Conservation (phyloP, 352 stramenopile genomes). For the Globisporangium lucens region DNA sequence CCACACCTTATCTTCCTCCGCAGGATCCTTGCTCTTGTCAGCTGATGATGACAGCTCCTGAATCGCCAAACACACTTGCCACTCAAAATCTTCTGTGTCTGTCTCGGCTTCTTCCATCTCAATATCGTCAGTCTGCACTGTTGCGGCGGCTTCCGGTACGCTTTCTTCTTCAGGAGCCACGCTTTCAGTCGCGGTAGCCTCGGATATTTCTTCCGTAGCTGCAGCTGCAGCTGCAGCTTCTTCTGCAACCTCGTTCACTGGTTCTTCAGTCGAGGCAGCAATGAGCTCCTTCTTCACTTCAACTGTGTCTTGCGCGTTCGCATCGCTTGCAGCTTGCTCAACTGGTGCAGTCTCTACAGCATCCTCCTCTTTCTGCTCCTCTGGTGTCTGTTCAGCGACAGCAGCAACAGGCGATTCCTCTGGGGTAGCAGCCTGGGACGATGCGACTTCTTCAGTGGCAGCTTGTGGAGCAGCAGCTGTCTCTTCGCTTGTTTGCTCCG, state of each 20-base stretch:
- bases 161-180: slow-evolving; percentile 11
- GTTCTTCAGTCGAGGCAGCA: slow-evolving; percentile 3
- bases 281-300: slow-evolving; percentile 25
- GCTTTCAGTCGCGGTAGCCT: slow-evolving; percentile 12
- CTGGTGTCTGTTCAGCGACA: not conserved
- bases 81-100: slow-evolving; percentile 26
- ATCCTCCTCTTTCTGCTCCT: slow-evolving; percentile 22
- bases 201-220: slow-evolving; percentile 7
- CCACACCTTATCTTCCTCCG: slow-evolving; percentile 27
- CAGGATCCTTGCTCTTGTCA: slow-evolving; percentile 10
- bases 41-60: slow-evolving; percentile 12
- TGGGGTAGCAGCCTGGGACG: not conserved
- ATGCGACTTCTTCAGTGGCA: slow-evolving; percentile 4
- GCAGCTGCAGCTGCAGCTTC: slow-evolving; percentile 12
- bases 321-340: not conserved
- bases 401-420: not conserved
- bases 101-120: slow-evolving; percentile 19
- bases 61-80: slow-evolving; percentile 52
- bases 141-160: not conserved
- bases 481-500: not conserved
- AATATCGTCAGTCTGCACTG: slow-evolving; percentile 9
- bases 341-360: slow-evolving; percentile 8
- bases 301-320: slow-evolving; percentile 9
- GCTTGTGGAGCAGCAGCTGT: not conserved
- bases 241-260: slow-evolving; percentile 6